These are phyloP conservation scores for Bremia lactucae DNA, from an alignment of 352 stramenopile genomes.

Conservation along the genomic window DNA sequence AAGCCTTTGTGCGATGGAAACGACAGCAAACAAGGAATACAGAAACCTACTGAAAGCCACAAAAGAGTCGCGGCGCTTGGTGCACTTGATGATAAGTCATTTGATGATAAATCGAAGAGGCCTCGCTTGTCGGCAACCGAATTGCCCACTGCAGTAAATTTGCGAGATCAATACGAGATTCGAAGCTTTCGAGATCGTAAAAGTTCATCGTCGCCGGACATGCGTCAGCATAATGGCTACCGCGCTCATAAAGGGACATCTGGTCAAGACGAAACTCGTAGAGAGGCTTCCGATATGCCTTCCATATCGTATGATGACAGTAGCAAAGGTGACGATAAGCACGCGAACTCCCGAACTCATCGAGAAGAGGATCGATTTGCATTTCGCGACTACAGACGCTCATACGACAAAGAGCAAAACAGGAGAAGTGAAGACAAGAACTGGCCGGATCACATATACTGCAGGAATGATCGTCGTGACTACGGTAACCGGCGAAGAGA, in stretches of 20 bases:
- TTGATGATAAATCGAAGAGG: constrained; percentile 10
- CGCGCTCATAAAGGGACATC: constrained; percentile 5
- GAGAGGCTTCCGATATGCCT: too few relatives aligned
- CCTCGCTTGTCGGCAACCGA: constrained; percentile 5
- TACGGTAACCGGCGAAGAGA: constrained; percentile 3
- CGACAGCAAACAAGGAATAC: background rate
- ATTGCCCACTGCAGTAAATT: constrained; percentile 4
- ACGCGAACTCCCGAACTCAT: background rate
- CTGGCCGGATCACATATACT: background rate
- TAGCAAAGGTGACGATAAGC: constrained; percentile 1
- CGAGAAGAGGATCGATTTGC: too few relatives aligned
- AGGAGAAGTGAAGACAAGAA: constrained; percentile 2
- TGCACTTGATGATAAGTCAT: background rate
- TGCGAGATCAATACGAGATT: constrained; percentile 15
- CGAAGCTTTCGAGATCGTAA: constrained; percentile 13
- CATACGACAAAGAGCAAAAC: constrained; percentile 5
- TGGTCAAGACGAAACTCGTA: too few relatives aligned
- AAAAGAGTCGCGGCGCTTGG: constrained; percentile 16
- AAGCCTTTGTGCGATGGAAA: constrained; percentile 1
- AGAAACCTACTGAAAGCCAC: constrained; percentile 8
- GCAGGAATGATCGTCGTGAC: constrained; percentile 9
- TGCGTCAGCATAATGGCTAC: constrained; percentile 6
- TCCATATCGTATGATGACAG: too few relatives aligned
- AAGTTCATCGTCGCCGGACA: constrained; percentile 9
- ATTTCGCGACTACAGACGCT: constrained; percentile 8